phyloP scores from a whole-genome alignment of 2,329 filamentous ascomycete species.

The Claviceps pusilla region DNA sequence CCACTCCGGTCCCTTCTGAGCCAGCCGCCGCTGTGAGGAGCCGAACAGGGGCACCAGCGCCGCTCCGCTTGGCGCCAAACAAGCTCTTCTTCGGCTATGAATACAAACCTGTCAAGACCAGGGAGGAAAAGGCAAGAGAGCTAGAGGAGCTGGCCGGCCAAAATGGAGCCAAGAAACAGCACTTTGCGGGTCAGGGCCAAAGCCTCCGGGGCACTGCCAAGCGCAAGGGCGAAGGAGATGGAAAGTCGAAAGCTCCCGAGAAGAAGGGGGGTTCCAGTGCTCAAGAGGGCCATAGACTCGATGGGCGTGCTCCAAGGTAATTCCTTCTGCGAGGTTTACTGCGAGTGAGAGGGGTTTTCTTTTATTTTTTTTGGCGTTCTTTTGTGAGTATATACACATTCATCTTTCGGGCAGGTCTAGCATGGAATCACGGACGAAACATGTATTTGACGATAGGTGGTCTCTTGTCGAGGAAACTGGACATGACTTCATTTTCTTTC shows the following conservation, averaged over 20 bases:
- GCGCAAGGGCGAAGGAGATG: constrained; percentile 46
- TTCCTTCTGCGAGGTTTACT: neutral
- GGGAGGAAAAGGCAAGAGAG: constrained; percentile 52
- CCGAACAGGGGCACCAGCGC: constrained; percentile 65
- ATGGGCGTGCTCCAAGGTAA: constrained; percentile 23
- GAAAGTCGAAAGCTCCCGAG: constrained; percentile 30
- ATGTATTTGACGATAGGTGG: neutral
- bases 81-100: constrained; percentile 97
- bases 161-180: constrained; percentile 49
- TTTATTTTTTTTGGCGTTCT: constrained; percentile 10
- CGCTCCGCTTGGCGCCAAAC: constrained; percentile 67
- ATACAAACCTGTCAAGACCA: constrained; percentile 72
- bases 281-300: constrained; percentile 27
- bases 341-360: neutral
- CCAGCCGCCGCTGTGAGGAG: constrained; percentile 20
- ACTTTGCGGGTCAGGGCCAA: constrained; percentile 74
- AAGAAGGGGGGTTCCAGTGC: constrained; percentile 27
- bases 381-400: neutral
- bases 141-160: constrained; percentile 45
- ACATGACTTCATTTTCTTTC: neutral
- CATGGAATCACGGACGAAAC: neutral
- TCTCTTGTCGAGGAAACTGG: neutral
- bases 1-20: constrained; percentile 46
- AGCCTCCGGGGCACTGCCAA: constrained; percentile 57
- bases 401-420: neutral